phyloP scores from a whole-genome alignment of 441 rosid genomes.

The Daphne laureola region DNA sequence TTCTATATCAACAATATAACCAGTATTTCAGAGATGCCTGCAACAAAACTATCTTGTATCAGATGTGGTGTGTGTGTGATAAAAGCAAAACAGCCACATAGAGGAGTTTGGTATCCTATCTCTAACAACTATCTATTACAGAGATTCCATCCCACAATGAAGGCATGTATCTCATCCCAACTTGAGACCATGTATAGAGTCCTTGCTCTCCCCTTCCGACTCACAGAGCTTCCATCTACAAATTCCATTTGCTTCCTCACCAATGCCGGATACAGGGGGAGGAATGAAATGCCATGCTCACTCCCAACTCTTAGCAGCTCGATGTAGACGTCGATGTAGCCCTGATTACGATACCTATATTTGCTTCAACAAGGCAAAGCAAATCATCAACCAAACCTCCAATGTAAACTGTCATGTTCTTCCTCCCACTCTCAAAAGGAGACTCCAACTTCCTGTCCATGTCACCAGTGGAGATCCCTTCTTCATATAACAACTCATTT shows the following conservation, averaged over 20 bases:
- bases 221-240: constrained; percentile 32
- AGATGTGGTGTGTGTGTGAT: constrained; percentile 35
- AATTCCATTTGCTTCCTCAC: constrained; percentile 63
- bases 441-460: constrained; percentile 56
- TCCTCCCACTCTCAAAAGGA: too few relatives aligned
- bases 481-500: constrained; percentile 65
- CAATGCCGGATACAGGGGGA: constrained; percentile 59
- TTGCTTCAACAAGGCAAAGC: constrained; percentile 87
- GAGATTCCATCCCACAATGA: constrained; percentile 83
- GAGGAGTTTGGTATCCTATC: constrained; percentile 30
- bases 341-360: constrained; percentile 81
- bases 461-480: constrained; percentile 69
- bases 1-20: too few relatives aligned
- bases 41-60: constrained; percentile 14
- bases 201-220: constrained; percentile 69
- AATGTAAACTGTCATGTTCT: constrained; percentile 52
- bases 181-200: constrained; percentile 70
- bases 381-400: constrained; percentile 88
- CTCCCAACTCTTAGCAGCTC: constrained; percentile 74
- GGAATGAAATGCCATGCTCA: constrained; percentile 74
- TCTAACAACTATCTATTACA: too few relatives aligned
- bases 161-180: constrained; percentile 95
- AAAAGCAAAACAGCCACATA: constrained; percentile 34
- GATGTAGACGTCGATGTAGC: constrained; percentile 73
- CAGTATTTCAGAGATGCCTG: constrained; percentile 19